These are phyloP conservation scores for Mucor sp. DNA, from an alignment of 371 early-diverging fungal species.

Conservation along the genomic window DNA sequence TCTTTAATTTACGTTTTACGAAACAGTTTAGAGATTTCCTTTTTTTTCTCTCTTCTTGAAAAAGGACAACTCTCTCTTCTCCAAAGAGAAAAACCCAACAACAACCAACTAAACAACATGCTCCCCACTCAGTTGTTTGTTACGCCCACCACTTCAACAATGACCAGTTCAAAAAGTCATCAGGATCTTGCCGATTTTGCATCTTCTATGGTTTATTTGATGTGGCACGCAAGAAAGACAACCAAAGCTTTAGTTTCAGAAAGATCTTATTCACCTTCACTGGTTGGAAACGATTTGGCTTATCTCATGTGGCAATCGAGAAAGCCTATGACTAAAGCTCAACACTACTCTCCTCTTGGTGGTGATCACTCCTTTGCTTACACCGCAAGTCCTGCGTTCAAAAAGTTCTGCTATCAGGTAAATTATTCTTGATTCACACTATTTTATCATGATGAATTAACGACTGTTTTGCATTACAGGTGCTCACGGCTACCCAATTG, in stretches of 20 bases:
- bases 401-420: conserved; percentile 63
- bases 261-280: conserved; percentile 10
- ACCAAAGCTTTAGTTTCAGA: conserved; percentile 6
- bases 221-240: conserved; percentile 61
- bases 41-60: conserved; percentile 18
- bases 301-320: conserved; percentile 25
- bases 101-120: conserved; percentile 6
- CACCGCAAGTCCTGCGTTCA: conserved; percentile 61
- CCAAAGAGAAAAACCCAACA: conserved; percentile 8
- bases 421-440: background rate
- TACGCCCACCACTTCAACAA: conserved; percentile 5
- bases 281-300: conserved; percentile 16
- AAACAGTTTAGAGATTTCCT: background rate
- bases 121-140: conserved; percentile 12
- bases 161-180: background rate
- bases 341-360: conserved; percentile 19
- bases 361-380: conserved; percentile 28
- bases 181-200: conserved; percentile 59
- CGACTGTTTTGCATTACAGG: conserved; percentile 23
- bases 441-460: background rate
- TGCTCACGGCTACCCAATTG: conserved; percentile 60
- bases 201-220: conserved; percentile 62
- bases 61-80: conserved; percentile 6
- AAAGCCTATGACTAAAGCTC: conserved; percentile 13
- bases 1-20: conserved; percentile 1